Evolutionary conservation across 495 filamentous ascomycete genomes (phyloP).

Genomic region (Hypoxylon perforatum): DNA sequence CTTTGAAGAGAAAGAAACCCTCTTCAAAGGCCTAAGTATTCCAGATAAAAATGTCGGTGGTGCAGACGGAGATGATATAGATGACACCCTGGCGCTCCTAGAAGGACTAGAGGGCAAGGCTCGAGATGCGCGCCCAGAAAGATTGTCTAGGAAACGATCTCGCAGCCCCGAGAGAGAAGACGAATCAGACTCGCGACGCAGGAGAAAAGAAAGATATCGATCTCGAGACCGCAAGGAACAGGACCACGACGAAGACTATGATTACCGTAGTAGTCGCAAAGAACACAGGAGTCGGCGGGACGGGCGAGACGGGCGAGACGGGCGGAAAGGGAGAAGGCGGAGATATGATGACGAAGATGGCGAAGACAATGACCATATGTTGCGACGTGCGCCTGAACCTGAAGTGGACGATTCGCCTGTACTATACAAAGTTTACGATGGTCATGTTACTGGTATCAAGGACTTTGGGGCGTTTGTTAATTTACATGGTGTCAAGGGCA

Average conservation of each 20-base stretch:
- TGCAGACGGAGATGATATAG: slow-evolving; percentile 72
- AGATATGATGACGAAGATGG: slow-evolving; percentile 57
- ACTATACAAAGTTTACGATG: slow-evolving; percentile 89
- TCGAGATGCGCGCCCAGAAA: slow-evolving; percentile 47
- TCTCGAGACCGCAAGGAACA: slow-evolving; percentile 59
- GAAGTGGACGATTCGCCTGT: slow-evolving; percentile 84
- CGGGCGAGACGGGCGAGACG: slow-evolving; percentile 67
- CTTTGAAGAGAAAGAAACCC: slow-evolving; percentile 72
- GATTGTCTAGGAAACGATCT: slow-evolving; percentile 71
- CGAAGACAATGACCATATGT: slow-evolving; percentile 70
- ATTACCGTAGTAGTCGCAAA: slow-evolving; percentile 39
- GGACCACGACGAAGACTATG: slow-evolving; percentile 47
- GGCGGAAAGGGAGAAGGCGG: slow-evolving; percentile 55
- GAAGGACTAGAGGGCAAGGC: slow-evolving; percentile 84
- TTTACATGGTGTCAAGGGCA: slow-evolving; percentile 84
- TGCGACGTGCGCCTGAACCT: slow-evolving; percentile 75
- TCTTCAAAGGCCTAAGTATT: slow-evolving; percentile 90
- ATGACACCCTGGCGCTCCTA: slow-evolving; percentile 92
- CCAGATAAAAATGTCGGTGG: slow-evolving; percentile 78
- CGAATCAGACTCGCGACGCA: slow-evolving; percentile 46
- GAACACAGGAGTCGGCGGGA: slow-evolving; percentile 62
- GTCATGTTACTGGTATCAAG: slow-evolving; percentile 88
- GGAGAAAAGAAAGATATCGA: slow-evolving; percentile 55
- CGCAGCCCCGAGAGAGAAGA: slow-evolving; percentile 76
- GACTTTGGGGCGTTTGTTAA: slow-evolving; percentile 98